A percentile compares a stretch with the other conserved stretches of the same genome.
These are phyloP conservation scores for Hordeum vulgare DNA, from an alignment of 176 grass and related monocot genomes.

Conservation along the genomic window MorexV3_pseudomolecules_assembly NC_058522.1:562910809-562911308, in stretches of 20 bases:
- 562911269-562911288: not conserved
- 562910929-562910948: not conserved
- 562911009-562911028: not conserved
- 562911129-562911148: not conserved
- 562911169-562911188: not conserved
- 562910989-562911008: not conserved
- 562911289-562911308: not conserved
- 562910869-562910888: not conserved
- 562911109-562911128: not conserved
- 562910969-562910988: conserved; percentile 6
- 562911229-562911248: not conserved
- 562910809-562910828: not conserved
- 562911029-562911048: not conserved
- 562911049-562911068: not conserved
- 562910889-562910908: not conserved
- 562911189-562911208: not conserved
- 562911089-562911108: not conserved
- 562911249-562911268: not conserved
- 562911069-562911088: not conserved
- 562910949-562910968: not conserved
- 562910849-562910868: not conserved
- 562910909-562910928: not conserved
- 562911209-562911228: accelerated
- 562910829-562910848: not conserved
- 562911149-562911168: not conserved